Percentiles rank a stretch among this genome's conserved stretches.
phyloP scores from a whole-genome alignment of 2,329 filamentous ascomycete species.

The Penicillium crustosum region DNA sequence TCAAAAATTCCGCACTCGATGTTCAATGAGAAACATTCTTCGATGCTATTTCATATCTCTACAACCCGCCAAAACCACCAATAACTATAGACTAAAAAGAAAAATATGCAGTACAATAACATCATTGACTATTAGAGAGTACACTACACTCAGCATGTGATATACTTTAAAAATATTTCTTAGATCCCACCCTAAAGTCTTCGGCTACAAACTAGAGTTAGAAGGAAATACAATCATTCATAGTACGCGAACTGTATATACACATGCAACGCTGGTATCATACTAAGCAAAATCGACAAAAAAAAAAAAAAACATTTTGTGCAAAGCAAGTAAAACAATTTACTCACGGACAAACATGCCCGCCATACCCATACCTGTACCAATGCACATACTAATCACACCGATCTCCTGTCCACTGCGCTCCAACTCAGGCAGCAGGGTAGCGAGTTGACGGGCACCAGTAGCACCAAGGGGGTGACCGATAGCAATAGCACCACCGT shows the following conservation, averaged over 20 bases:
- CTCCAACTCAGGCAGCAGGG: slow-evolving; percentile 68
- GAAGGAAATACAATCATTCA: slow-evolving; percentile 8
- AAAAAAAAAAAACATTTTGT: slow-evolving; percentile 3
- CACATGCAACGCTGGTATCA: slow-evolving; percentile 26
- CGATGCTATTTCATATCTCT: background rate
- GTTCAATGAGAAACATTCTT: background rate
- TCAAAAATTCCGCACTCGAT: too few relatives aligned
- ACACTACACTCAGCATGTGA: too few relatives aligned
- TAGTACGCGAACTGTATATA: slow-evolving; percentile 23
- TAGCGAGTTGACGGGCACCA: slow-evolving; percentile 76
- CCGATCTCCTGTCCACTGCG: slow-evolving; percentile 70
- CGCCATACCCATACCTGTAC: slow-evolving; percentile 77
- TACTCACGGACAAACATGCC: slow-evolving; percentile 66
- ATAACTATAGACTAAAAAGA: too few relatives aligned
- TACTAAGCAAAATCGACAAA: slow-evolving; percentile 8
- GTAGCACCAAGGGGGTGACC: slow-evolving; percentile 91
- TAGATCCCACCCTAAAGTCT: too few relatives aligned
- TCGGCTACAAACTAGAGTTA: too few relatives aligned
- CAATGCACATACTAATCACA: slow-evolving; percentile 88
- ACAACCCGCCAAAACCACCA: background rate
- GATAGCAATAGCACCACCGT: slow-evolving; percentile 90
- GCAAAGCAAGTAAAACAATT: slow-evolving; percentile 7
- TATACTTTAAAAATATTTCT: too few relatives aligned
- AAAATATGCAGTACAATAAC: too few relatives aligned
- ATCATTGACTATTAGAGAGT: too few relatives aligned